Conservation (phyloP, 495 filamentous ascomycete species). For the Rhypophila decipiens region DNA sequence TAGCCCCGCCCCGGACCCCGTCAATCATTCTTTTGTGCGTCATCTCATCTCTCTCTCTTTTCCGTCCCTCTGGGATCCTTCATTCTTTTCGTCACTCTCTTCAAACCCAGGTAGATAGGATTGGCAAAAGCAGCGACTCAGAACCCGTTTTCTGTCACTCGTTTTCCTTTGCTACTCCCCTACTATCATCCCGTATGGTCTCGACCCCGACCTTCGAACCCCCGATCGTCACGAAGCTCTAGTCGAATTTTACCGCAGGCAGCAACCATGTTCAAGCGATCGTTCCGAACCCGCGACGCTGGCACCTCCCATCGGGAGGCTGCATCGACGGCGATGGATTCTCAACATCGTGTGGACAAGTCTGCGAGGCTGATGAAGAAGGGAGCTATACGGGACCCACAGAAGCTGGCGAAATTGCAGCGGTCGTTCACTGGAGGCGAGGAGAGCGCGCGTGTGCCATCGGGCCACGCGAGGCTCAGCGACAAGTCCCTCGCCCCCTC, state of each 20-base stretch:
- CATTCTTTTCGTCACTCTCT: constrained; percentile 45
- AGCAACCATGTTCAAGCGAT: constrained; percentile 80
- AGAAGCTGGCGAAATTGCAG: constrained; percentile 68
- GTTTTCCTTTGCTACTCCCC: constrained; percentile 19
- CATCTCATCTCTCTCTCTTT: constrained; percentile 27
- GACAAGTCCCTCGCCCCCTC: constrained; percentile 44
- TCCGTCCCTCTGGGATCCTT: constrained; percentile 14
- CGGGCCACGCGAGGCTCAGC: constrained; percentile 41
- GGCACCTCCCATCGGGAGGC: constrained; percentile 27
- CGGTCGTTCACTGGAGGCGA: constrained; percentile 39
- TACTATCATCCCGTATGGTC: constrained; percentile 23
- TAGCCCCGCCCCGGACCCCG: constrained; percentile 44
- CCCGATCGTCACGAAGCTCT: constrained; percentile 14
- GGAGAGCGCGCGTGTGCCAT: constrained; percentile 19
- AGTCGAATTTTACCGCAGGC: constrained; percentile 21
- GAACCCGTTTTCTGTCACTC: constrained; percentile 14
- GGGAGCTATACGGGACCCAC: constrained; percentile 57
- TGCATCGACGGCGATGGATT: constrained; percentile 25
- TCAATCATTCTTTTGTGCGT: constrained; percentile 46
- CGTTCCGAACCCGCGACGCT: constrained; percentile 59
- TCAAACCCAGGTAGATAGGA: constrained; percentile 17
- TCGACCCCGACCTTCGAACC: constrained; percentile 1
- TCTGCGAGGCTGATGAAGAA: constrained; percentile 67
- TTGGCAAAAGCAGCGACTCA: constrained; percentile 9
- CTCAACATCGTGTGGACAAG: constrained; percentile 65